phyloP scores from a whole-genome alignment of 169 alveolate species.

The Plasmodium sp. region DNA sequence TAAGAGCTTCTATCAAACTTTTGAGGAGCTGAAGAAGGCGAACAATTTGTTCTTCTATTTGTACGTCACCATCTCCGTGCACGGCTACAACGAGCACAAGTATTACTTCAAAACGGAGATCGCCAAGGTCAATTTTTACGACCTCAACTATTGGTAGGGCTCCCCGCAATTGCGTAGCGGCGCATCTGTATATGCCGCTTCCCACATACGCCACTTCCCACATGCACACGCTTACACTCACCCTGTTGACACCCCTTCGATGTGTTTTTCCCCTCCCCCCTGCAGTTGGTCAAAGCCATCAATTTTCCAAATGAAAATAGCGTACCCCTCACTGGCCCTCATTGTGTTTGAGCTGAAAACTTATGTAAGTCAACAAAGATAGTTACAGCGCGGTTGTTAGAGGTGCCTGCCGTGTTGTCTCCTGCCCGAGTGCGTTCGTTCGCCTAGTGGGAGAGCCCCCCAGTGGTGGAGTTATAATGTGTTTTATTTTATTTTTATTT shows the following conservation, averaged over 20 bases:
- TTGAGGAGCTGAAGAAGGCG: slow-evolving; percentile 75
- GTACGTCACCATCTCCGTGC: slow-evolving; percentile 65
- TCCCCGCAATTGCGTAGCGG: not conserved
- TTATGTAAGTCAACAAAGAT: slow-evolving; percentile 42
- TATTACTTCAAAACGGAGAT: slow-evolving; percentile 73
- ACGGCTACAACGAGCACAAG: slow-evolving; percentile 72
- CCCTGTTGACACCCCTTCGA: not conserved
- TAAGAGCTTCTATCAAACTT: slow-evolving; percentile 60
- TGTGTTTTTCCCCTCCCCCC: not conserved
- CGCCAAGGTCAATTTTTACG: slow-evolving; percentile 74
- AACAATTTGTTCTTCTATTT: slow-evolving; percentile 65
- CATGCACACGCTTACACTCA: not conserved
- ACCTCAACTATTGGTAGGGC: slow-evolving; percentile 68
- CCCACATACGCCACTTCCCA: too few species aligned
- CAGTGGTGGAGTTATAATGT: not conserved
- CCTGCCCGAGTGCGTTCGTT: not conserved
- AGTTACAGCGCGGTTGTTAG: not conserved
- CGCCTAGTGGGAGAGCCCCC: not conserved
- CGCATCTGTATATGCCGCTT: not conserved
- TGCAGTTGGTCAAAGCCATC: slow-evolving; percentile 74
- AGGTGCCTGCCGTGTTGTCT: not conserved
- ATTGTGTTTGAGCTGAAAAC: slow-evolving; percentile 74
- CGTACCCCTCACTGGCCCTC: slow-evolving; percentile 68
- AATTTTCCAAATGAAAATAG: slow-evolving; percentile 60
- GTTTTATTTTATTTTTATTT: not conserved